phyloP scores from a whole-genome alignment of 176 grass and related monocot genomes.

The Avena insularis region DNA sequence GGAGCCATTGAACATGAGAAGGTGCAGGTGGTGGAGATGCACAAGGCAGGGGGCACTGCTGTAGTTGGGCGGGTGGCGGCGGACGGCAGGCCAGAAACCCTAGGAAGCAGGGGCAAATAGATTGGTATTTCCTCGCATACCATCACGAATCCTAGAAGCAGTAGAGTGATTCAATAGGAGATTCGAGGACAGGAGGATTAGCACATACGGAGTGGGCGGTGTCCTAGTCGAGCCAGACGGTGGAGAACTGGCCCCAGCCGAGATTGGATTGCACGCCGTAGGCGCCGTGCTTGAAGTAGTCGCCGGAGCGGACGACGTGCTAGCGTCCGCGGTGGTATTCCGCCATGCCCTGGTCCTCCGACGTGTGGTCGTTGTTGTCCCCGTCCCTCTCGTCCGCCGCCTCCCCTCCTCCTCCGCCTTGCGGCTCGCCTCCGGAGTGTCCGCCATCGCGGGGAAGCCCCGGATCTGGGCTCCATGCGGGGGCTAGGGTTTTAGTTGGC shows the following conservation, averaged over 20 bases:
- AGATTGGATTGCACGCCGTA: conserved; percentile 94
- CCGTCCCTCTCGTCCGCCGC: conserved; percentile 45
- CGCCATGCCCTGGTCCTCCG: conserved; percentile 93
- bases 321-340: conserved; percentile 94
- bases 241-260: conserved; percentile 98
- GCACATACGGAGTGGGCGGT: conserved; percentile 70
- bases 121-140: no score
- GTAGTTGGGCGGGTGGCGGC: no score
- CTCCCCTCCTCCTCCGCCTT: conserved; percentile 34
- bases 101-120: no score
- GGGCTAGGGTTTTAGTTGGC: conserved; percentile 60
- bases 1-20: no score
- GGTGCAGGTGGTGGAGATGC: no score
- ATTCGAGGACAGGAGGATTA: not conserved
- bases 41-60: no score
- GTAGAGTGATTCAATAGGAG: no score
- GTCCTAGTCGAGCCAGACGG: conserved; percentile 98
- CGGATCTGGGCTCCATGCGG: conserved; percentile 34
- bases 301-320: conserved; percentile 82
- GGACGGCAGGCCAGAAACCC: no score
- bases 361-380: conserved; percentile 86
- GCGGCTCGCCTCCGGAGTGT: conserved; percentile 37
- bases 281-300: conserved; percentile 90
- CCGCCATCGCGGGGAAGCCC: conserved; percentile 30
- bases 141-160: no score